These are phyloP conservation scores for Theobroma grandiflorum DNA, from an alignment of 441 rosid genomes.

Conservation along the genomic window DNA sequence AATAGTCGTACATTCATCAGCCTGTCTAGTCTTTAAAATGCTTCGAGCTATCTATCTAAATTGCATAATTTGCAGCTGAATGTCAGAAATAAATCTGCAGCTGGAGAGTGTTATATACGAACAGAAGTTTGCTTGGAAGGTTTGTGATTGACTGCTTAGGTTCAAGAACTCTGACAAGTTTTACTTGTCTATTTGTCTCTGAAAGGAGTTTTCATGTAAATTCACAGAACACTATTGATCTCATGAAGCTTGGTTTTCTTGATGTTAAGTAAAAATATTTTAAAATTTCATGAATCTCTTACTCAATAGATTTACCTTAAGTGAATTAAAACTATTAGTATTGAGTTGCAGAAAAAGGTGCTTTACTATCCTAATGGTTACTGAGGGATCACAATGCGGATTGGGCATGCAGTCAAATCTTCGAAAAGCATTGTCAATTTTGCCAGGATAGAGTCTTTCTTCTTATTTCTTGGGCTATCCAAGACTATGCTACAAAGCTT, in stretches of 20 bases:
- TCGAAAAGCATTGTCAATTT: background rate
- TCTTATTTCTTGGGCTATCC: slow-evolving; percentile 5
- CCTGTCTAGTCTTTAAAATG: slow-evolving; percentile 25
- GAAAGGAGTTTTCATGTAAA: background rate
- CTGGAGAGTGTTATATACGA: slow-evolving; percentile 90
- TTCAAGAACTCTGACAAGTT: background rate
- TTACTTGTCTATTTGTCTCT: slow-evolving; percentile 3
- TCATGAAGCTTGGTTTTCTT: slow-evolving; percentile 14
- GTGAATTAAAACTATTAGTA: background rate
- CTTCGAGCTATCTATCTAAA: slow-evolving; percentile 23
- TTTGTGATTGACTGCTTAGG: slow-evolving; percentile 36
- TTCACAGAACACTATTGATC: background rate
- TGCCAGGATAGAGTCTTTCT: background rate
- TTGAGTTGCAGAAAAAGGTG: background rate
- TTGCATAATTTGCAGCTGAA: slow-evolving; percentile 73
- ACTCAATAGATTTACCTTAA: slow-evolving; percentile 1
- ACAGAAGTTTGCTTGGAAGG: slow-evolving; percentile 99
- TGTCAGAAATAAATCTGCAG: slow-evolving; percentile 95
- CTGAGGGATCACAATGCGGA: background rate
- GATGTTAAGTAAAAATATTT: background rate
- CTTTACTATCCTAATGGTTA: background rate
- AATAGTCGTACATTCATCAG: slow-evolving; percentile 20
- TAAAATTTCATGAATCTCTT: background rate
- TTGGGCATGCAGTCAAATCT: slow-evolving; percentile 7
- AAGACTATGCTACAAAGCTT: background rate